Evolutionary conservation across 345 rosid species (phyloP).

Genomic region (Eucalyptus paniculata): DNA sequence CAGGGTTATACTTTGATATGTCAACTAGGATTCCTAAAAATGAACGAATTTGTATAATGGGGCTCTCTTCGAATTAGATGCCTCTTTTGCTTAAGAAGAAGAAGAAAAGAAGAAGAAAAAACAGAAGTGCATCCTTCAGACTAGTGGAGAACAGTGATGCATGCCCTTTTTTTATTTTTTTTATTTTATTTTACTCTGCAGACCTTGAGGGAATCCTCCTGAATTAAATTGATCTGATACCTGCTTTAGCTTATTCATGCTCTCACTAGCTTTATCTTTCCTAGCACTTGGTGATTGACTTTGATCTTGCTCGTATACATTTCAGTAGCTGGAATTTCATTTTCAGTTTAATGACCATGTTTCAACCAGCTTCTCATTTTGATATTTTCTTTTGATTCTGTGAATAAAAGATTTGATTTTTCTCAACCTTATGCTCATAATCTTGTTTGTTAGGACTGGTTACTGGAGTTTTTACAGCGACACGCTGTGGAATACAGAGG

Average conservation of each 20-base stretch:
- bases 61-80: background rate
- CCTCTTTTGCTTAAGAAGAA: background rate
- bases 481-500: slow-evolving; percentile 53
- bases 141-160: background rate
- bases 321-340: background rate
- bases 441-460: slow-evolving; percentile 38
- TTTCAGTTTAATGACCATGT: background rate
- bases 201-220: background rate
- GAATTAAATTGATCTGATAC: background rate
- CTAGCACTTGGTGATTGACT: background rate
- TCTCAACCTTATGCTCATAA: background rate
- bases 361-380: background rate
- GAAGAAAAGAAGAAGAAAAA: background rate
- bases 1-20: background rate
- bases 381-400: background rate
- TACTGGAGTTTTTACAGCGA: slow-evolving; percentile 49
- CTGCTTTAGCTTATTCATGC: background rate
- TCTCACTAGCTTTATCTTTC: background rate
- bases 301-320: background rate
- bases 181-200: background rate
- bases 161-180: background rate
- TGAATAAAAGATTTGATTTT: background rate
- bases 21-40: background rate
- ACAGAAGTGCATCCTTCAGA: background rate
- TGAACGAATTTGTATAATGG: background rate